Evolutionary conservation across 129 eudicot species (phyloP).

Genomic region (Flaveria trinervia): DNA sequence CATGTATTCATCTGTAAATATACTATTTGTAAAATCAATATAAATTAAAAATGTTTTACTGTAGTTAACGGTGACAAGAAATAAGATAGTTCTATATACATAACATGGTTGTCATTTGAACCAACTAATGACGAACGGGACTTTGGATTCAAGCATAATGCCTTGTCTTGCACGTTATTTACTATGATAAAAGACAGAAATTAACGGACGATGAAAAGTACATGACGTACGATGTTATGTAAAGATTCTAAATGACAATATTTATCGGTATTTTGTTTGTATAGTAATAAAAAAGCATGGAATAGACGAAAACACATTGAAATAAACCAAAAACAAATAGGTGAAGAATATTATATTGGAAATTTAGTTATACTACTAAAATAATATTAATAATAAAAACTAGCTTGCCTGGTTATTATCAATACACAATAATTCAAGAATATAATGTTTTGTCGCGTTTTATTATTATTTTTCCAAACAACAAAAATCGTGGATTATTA

Average conservation of each 20-base stretch:
- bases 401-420: constrained; percentile 17
- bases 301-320: not conserved
- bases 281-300: not conserved
- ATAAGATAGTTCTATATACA: too few species aligned
- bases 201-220: constrained; percentile 16
- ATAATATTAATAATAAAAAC: not conserved
- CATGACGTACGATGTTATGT: constrained; percentile 35
- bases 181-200: constrained; percentile 10
- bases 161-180: constrained; percentile 27
- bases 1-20: too few species aligned
- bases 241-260: constrained; percentile 20
- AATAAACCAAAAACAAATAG: constrained; percentile 4
- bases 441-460: not conserved
- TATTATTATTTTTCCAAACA: not conserved
- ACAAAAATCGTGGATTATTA: too few species aligned
- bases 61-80: too few species aligned
- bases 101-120: too few species aligned
- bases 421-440: not conserved
- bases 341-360: not conserved
- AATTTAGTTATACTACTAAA: not conserved
- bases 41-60: too few species aligned
- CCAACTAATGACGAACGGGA: too few species aligned
- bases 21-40: too few species aligned
- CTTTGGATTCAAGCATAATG: not conserved
- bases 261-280: constrained; percentile 15